phyloP scores from a whole-genome alignment of 257 asterid genomes.

The Haberlea rhodopensis region DNA sequence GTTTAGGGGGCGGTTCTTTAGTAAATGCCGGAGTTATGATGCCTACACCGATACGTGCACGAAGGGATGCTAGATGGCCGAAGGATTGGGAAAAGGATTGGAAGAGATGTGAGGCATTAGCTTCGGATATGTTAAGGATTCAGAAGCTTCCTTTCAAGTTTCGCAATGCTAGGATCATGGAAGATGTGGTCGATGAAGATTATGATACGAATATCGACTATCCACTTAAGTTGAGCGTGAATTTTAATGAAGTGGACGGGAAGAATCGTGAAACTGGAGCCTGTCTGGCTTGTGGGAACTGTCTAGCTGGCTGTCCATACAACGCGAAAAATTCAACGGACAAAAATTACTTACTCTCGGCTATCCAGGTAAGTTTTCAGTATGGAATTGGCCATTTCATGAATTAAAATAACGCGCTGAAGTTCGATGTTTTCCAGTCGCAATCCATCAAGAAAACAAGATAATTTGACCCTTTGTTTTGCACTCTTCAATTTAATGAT shows the following conservation, averaged over 20 bases:
- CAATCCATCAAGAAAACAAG: not conserved
- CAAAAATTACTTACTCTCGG: conserved; percentile 45
- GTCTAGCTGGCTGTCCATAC: conserved; percentile 61
- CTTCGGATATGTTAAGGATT: conserved; percentile 44
- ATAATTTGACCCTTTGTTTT: too few relatives aligned
- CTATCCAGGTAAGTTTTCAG: conserved; percentile 38
- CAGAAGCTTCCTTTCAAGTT: conserved; percentile 44
- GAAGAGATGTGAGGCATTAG: conserved; percentile 42
- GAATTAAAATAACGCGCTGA: too few relatives aligned
- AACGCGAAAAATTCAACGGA: conserved; percentile 52
- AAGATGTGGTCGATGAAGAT: conserved; percentile 30
- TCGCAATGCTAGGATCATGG: conserved; percentile 40
- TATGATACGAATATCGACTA: conserved; percentile 12
- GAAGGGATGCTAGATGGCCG: conserved; percentile 51
- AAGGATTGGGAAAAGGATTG: conserved; percentile 55
- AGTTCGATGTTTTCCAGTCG: too few relatives aligned
- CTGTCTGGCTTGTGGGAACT: conserved; percentile 64
- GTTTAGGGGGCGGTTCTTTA: conserved; percentile 62
- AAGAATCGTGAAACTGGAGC: conserved; percentile 24
- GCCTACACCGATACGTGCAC: conserved; percentile 36
- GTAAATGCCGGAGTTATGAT: conserved; percentile 55
- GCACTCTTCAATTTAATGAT: too few relatives aligned
- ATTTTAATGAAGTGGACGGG: conserved; percentile 36
- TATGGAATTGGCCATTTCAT: too few relatives aligned
- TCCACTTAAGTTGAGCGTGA: conserved; percentile 40